phyloP scores from a whole-genome alignment of 73 alveolate species.

The Symbiodinium pilosum region DNA sequence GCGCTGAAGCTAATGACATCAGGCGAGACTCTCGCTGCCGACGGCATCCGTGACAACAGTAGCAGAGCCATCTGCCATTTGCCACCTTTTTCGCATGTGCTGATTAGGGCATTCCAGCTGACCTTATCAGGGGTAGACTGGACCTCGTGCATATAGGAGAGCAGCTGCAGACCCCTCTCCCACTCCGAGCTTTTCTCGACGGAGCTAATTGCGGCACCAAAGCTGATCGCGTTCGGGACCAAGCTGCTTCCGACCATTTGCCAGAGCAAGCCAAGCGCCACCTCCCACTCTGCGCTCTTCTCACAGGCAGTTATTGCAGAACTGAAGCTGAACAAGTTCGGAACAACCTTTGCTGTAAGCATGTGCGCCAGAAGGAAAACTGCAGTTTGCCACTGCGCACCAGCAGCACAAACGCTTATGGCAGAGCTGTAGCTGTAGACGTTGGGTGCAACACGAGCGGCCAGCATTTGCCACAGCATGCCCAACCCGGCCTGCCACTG shows the following conservation, averaged over 20 bases:
- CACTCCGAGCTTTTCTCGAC: not conserved
- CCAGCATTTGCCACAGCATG: not conserved
- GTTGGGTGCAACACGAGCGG: not conserved
- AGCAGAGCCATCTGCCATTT: not conserved
- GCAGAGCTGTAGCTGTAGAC: slow-evolving; percentile 6
- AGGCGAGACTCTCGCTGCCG: not conserved
- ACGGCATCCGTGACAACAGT: not conserved
- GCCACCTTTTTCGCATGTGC: not conserved
- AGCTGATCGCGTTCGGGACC: not conserved
- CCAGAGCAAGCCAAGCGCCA: not conserved
- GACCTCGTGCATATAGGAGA: not conserved
- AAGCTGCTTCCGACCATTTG: not conserved
- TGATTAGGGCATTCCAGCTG: not conserved
- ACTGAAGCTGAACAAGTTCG: not conserved
- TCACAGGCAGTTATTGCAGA: not conserved
- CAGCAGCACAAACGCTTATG: not conserved
- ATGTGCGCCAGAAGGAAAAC: not conserved
- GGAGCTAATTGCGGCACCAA: not conserved
- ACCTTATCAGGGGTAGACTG: not conserved
- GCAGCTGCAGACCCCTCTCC: not conserved
- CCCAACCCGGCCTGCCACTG: not conserved
- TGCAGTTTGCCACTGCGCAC: not conserved
- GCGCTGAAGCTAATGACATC: not conserved
- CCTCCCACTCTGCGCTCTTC: not conserved
- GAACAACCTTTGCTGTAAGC: not conserved